Conservation (phyloP, 2,329 filamentous ascomycete species). For the Thielaviopsis musarum region DNA sequence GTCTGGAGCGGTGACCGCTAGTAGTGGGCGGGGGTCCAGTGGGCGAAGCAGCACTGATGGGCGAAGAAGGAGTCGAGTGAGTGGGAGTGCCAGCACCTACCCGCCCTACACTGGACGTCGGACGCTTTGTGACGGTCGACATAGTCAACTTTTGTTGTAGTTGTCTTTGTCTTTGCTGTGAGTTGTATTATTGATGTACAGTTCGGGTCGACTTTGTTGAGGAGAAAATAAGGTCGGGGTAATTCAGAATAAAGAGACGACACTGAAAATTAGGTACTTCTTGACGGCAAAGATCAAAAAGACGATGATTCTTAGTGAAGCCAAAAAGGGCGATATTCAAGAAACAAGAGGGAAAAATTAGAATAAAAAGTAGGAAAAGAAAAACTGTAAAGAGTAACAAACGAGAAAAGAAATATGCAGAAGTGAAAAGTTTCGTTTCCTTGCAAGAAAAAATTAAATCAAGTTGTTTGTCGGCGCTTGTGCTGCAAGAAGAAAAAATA, state of each 20-base stretch:
- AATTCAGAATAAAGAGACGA: neutral
- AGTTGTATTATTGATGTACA: neutral
- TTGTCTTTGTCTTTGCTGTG: neutral
- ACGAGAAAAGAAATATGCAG: neutral
- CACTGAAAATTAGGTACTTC: neutral
- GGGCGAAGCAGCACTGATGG: conserved; percentile 20
- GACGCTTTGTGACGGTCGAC: conserved; percentile 10
- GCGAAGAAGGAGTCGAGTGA: conserved; percentile 21
- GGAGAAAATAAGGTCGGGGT: neutral
- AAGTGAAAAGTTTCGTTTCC: neutral
- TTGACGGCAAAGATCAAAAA: neutral
- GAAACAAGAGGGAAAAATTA: neutral
- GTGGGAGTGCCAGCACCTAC: conserved; percentile 19
- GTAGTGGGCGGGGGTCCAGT: neutral
- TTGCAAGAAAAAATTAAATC: neutral
- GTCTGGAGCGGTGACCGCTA: conserved; percentile 33
- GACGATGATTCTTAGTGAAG: no score
- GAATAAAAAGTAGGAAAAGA: neutral
- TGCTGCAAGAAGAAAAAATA: neutral
- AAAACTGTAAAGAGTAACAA: neutral
- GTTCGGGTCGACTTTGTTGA: neutral
- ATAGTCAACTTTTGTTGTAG: neutral
- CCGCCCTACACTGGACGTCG: conserved; percentile 10
- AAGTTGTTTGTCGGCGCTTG: neutral
- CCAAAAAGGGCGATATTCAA: neutral